Evolutionary conservation across 140 eudicot species (phyloP), one percentile per base, ranked within the genome.

Genomic region (Ambrosia hybrid): DNA sequence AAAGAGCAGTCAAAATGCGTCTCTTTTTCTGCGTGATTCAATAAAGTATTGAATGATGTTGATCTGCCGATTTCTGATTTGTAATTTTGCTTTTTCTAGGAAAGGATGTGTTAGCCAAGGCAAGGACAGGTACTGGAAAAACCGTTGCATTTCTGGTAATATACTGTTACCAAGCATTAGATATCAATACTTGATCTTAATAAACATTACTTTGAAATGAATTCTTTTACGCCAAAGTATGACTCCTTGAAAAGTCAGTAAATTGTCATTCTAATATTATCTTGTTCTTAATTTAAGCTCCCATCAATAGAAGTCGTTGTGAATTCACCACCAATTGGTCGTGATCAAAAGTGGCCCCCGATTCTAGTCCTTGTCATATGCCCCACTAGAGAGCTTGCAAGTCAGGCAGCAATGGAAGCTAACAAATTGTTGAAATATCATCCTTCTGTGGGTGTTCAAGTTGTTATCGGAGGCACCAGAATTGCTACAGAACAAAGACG

Each of bases 51-150:
- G 21, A 13, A n/a, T 46, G 58, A 74, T 33, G 56, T 49, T 43
- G 34, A 67, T 67, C 13, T 49, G 14, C 0, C 10, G 21, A 15
- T 12, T 79, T 39, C 51, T 68, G 39, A 65, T 48, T 58, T 49
- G 37, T 70, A 41, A 14, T 30, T 41, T 70, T 52, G 46, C 21
- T 73, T 79, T 26, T 4, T 81, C 5, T 58, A 95, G 99, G 99
- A 58, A 95, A 91, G 82, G 99, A 95, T 79, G 99, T 95, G 59
- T 68, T 95, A 80, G 99, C 99, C 70, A 95, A 95, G 83, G 99
- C 99, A 55, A 91, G 79, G 79, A 95, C 99, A 51, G 99, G 99
- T 69, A 95, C 99, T 0, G 99, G 99, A 59, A 95, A 95, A 88
- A 95, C 99, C 4, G 97, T 95, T 8, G 99, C 99, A 21, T 95